Base-by-base conservation (phyloP, 1,139 yeast species). In the Protomyces inouyei region DNA sequence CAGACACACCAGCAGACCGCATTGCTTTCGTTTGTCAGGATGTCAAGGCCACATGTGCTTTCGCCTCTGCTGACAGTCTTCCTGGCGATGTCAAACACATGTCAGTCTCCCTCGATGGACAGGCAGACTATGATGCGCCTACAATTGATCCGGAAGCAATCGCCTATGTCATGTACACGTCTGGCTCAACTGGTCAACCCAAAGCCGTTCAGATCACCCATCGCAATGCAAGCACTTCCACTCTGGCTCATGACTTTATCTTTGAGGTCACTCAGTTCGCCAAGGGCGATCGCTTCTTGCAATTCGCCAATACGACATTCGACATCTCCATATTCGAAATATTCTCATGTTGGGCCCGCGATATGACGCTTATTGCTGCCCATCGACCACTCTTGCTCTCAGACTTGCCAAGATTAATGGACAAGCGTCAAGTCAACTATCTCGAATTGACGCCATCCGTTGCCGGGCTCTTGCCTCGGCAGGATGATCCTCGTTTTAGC, bases 401-500 rank as follows among this genome's bases (percentile, higher is more conserved):
- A 10, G 61, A 61, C 48, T 54, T 70, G 52, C 65, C 67, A 14
- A 63, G 54, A 9, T 48, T 65, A 8, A 67, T 70, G n/a, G 52
- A 54, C 35, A 48, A 32, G 23, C 38, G 65, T 16, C 36, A 52
- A 9, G 63, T 67, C 28, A 68, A 66, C 18, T 66, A 69, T 16
- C 52, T 68, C n/a, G 72, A 70, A 35, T 57, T 70, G 52, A 70
- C 72, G 8, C 72, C 72, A 1, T 68, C 72, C 1, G 69, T 70
- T 16, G 72, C 72, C 3, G 65, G 66, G 8, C 52, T 69, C 36
- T 56, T 70, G 10, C 55, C 61, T 3, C 54, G 28, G 1, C 66
- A 53, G 14, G 59, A 60, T 32, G 57, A 57, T 51, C 61, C 59
- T 3, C 55, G 54, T 8, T 64, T 68, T n/a, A 64, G 65, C 9